phyloP scores from a whole-genome alignment of 192 early-diverging fungal genomes.

The Oehlia diaphana region DNA sequence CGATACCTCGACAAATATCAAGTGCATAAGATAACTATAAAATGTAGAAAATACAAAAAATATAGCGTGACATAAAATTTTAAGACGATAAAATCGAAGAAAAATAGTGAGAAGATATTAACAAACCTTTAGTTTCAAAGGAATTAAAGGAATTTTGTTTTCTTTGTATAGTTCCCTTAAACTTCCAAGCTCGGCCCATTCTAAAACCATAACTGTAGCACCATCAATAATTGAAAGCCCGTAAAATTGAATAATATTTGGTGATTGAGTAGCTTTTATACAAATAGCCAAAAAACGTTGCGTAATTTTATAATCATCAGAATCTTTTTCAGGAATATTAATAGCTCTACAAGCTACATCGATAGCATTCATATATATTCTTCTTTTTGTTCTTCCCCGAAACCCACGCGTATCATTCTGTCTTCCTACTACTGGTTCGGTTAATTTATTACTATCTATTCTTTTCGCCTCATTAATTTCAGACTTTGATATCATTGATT shows the following conservation, averaged over 20 bases:
- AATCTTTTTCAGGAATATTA: not conserved
- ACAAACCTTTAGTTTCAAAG: not conserved
- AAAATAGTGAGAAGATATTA: not conserved
- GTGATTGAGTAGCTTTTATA: not conserved
- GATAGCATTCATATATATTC: not conserved
- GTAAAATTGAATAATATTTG: constrained; percentile 16
- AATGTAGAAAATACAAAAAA: not conserved
- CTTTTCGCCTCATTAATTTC: not conserved
- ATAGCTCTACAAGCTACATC: constrained; percentile 15
- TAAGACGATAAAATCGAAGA: not conserved
- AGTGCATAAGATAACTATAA: not conserved
- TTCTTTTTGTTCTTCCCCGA: not conserved
- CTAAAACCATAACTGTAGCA: not conserved
- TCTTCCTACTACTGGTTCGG: not conserved
- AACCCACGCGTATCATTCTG: not conserved
- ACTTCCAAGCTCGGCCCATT: constrained; percentile 21
- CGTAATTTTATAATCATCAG: not conserved
- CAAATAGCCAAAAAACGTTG: not conserved
- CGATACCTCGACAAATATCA: constrained; percentile 25
- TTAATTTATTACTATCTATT: not conserved
- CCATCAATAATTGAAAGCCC: not conserved
- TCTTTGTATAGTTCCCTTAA: not conserved
- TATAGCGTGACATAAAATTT: not conserved
- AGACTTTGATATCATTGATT: not conserved
- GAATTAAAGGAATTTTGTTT: not conserved